Evolutionary conservation across 768 basidiomycete genomes (phyloP), one percentile per base, ranked within the genome.

Genomic region (Rubroboletus satanas): DNA sequence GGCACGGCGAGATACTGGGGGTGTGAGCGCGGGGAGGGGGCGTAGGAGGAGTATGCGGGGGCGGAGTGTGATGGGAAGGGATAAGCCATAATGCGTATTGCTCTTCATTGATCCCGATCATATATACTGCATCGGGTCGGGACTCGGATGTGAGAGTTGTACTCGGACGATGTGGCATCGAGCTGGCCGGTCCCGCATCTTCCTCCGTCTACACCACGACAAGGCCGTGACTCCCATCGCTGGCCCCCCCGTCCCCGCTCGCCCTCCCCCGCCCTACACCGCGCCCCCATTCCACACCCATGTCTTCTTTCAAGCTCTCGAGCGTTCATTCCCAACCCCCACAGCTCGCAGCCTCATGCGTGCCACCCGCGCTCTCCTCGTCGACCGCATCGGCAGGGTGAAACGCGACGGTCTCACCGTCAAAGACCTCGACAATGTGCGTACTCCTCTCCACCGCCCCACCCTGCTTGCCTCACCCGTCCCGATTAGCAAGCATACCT

Each of bases 201-300:
- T 55, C 32, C 35, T 51, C 33, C 64, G 64, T 5, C 54, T 65
- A 18, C 54, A 53, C 1, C 55, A 66, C 55, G 62, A 65, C 53
- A 56, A 52, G 43, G 15, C 33, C 0, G 26, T 26, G 26, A 5
- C 26, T 26, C 33, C 46, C 38, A 4, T 45, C 32, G 10, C 52
- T 0, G 52, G 53, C 2, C 69, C 58, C 0, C 62, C 68, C 1
- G 54, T 60, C 4, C 64, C 68, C 32, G 5, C 63, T 29, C 12
- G 33, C 44, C 43, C 62, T 35, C 65, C 55, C 47, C 65, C 66
- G 49, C 73, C 70, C 1, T 86, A 88, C 67, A 69, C 80, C 15
- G 79, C 78, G 33, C 90, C 90, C 8, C 91, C 91, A 0, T 93
- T 93, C 66, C 79, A 93, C 63, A 93, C 91, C 2, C 87, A 93